These are phyloP conservation scores for Aspergillus leporis DNA, from an alignment of 495 filamentous ascomycete genomes.

Conservation along the genomic window DNA sequence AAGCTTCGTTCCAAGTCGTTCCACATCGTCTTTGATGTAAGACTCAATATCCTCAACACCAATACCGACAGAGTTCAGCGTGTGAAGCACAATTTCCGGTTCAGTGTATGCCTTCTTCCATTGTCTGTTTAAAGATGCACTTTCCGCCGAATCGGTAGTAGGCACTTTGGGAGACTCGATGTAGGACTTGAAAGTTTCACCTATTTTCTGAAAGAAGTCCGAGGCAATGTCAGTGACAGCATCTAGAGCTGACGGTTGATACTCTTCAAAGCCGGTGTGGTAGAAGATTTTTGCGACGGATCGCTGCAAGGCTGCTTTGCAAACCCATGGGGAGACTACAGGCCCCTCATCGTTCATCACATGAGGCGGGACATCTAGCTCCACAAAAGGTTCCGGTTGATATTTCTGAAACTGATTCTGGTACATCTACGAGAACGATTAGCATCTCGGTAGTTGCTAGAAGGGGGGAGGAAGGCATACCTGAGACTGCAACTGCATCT, in stretches of 20 bases:
- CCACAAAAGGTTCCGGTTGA: conserved; percentile 85
- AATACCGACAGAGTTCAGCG: conserved; percentile 75
- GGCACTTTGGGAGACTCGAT: conserved; percentile 75
- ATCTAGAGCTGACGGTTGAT: conserved; percentile 91
- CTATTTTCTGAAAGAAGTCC: conserved; percentile 85
- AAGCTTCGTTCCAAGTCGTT: conserved; percentile 82
- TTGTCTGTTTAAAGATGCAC: conserved; percentile 22
- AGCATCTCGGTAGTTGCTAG: background rate
- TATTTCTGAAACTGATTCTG: conserved; percentile 98
- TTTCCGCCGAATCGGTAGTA: conserved; percentile 39
- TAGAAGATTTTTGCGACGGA: conserved; percentile 94
- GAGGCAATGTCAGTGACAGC: conserved; percentile 85
- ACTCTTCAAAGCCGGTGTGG: conserved; percentile 96
- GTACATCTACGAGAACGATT: conserved; percentile 67
- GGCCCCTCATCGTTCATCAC: conserved; percentile 86
- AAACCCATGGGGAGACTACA: conserved; percentile 76
- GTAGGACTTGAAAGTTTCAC: conserved; percentile 75
- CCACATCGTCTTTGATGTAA: conserved; percentile 93
- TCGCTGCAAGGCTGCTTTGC: conserved; percentile 80
- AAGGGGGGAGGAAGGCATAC: conserved; percentile 45
- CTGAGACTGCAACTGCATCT: conserved; percentile 98
- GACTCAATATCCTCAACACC: conserved; percentile 79
- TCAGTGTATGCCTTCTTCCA: conserved; percentile 70
- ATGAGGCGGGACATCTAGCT: conserved; percentile 79
- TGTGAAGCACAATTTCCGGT: conserved; percentile 87